Base-by-base conservation (phyloP, 2,329 filamentous ascomycete species). In the Cercospora canescens region DNA sequence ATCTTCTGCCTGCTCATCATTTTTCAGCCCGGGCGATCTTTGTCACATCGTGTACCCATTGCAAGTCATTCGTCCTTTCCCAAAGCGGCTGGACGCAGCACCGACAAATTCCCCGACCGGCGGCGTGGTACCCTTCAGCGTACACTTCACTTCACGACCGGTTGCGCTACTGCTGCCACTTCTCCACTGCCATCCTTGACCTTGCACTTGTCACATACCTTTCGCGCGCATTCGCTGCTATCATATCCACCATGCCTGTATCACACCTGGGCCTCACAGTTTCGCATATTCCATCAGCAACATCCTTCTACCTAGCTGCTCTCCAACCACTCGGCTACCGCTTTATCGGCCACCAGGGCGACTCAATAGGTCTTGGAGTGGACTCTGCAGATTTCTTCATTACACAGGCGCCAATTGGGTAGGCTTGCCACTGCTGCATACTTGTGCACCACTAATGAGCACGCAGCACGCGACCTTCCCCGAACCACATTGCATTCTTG, bases 281-380 rank as follows among this genome's bases (percentile, higher is more conserved):
- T 75, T 89, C 88, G 67, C 89, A 94, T 78, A 87, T 96, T 62
- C 87, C 92, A 62, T 88, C 89, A 37, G 91, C 93, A 3, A 88
- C 90, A 58, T 95, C 92, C 7, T 96, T 96, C 82, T 96, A 93
- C 79, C 87, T 93, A 24, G 87, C 91, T 68, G 85, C 93, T 70
- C 85, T 92, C 7, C 91, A 94, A 72, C 90, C 92, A 3, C 84
- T 96, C 24, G 91, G 91, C 39, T 88, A 96, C 68, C 86, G 86
- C 67, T 96, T 89, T 76, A 85, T 92, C 68, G 87, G 86, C 63
- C 82, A 86, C 65, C 83, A 85, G 75, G 86, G 86, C 60, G 83
- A 86, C 68, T 86, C 87, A 62, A 85, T 89, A 69, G 87, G 86
- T 5, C 85, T 89, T 70, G 87, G 87, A 26, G 83, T 87, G 63